Conservation (phyloP, 2,329 filamentous ascomycete genomes). For the Aspergillus ustus region DNA sequence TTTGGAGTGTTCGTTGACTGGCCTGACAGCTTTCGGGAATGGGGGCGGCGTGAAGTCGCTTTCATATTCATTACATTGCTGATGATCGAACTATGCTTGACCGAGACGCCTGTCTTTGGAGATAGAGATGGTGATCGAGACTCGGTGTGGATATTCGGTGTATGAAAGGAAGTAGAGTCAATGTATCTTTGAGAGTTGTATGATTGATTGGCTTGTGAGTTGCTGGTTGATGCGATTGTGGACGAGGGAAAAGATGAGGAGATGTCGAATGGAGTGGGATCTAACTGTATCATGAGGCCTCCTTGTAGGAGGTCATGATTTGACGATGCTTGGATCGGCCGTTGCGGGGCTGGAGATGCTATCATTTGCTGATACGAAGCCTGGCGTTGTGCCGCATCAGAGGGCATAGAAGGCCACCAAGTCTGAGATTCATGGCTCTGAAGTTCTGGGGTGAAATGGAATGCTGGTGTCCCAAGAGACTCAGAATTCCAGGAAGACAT, state of each 20-base stretch:
- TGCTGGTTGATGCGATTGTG: slow-evolving; percentile 27
- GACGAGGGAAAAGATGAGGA: slow-evolving; percentile 33
- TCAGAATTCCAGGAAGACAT: slow-evolving; percentile 49
- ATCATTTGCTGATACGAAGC: slow-evolving; percentile 42
- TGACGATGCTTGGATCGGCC: slow-evolving; percentile 33
- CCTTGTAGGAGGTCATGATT: slow-evolving; percentile 42
- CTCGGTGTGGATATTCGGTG: slow-evolving; percentile 31
- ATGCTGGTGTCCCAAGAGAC: slow-evolving; percentile 39
- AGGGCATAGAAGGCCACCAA: slow-evolving; percentile 48
- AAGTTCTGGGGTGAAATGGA: slow-evolving; percentile 47
- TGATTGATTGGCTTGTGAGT: slow-evolving; percentile 21
- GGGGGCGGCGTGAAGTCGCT: slow-evolving; percentile 41
- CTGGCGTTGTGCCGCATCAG: slow-evolving; percentile 40
- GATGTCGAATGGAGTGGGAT: slow-evolving; percentile 41
- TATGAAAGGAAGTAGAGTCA: slow-evolving; percentile 34
- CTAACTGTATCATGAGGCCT: slow-evolving; percentile 47
- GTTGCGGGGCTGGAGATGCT: slow-evolving; percentile 40
- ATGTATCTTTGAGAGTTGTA: slow-evolving; percentile 32
- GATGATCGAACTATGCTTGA: slow-evolving; percentile 32
- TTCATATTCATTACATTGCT: slow-evolving; percentile 34
- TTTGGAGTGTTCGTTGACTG: slow-evolving; percentile 39
- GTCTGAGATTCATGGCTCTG: slow-evolving; percentile 41
- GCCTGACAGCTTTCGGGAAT: slow-evolving; percentile 47
- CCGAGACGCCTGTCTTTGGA: slow-evolving; percentile 37
- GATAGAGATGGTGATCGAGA: slow-evolving; percentile 47